These are phyloP conservation scores for Ganoderma resinaceum DNA, from an alignment of 1,284 basidiomycete genomes.

Conservation along the genomic window DNA sequence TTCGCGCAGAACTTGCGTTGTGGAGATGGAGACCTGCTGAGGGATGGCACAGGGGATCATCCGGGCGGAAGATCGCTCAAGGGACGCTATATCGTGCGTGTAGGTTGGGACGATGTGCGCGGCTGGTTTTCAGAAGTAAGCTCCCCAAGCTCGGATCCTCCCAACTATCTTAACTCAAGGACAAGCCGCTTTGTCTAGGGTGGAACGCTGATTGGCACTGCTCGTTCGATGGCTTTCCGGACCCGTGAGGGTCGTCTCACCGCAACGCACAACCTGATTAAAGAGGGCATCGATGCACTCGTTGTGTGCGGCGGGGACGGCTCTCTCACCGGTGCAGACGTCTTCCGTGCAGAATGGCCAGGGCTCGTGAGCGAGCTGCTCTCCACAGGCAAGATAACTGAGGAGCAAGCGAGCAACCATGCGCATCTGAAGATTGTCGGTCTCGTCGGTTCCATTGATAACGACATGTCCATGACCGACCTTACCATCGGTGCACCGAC, in stretches of 20 bases:
- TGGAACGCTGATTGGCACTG: conserved; percentile 96
- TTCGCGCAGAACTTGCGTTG: conserved; percentile 81
- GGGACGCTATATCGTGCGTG: conserved; percentile 93
- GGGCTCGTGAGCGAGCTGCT: conserved; percentile 76
- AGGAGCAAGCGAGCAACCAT: conserved; percentile 75
- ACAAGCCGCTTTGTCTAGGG: conserved; percentile 59
- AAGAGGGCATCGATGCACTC: conserved; percentile 95
- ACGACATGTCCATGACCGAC: conserved; percentile 98
- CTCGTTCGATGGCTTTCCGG: conserved; percentile 89
- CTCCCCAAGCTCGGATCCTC: background rate
- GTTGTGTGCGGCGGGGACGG: conserved; percentile 98
- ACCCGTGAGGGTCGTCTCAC: conserved; percentile 86
- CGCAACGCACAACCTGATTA: conserved; percentile 92
- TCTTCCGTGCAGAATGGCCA: conserved; percentile 95
- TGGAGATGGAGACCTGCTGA: conserved; percentile 90
- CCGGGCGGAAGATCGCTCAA: conserved; percentile 76
- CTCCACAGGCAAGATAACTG: conserved; percentile 73
- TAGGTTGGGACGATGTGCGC: conserved; percentile 98
- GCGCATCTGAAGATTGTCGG: conserved; percentile 95
- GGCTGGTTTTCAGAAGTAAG: conserved; percentile 90
- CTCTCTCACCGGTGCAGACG: conserved; percentile 94
- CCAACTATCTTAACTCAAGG: conserved; percentile 15
- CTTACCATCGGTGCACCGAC: conserved; percentile 97
- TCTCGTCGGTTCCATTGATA: conserved; percentile 98
- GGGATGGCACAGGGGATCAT: conserved; percentile 90